Percentiles rank a stretch among this genome's conserved stretches.
Evolutionary conservation across 768 basidiomycete species (phyloP).

Genomic region (Rubroboletus pulcherrimus): DNA sequence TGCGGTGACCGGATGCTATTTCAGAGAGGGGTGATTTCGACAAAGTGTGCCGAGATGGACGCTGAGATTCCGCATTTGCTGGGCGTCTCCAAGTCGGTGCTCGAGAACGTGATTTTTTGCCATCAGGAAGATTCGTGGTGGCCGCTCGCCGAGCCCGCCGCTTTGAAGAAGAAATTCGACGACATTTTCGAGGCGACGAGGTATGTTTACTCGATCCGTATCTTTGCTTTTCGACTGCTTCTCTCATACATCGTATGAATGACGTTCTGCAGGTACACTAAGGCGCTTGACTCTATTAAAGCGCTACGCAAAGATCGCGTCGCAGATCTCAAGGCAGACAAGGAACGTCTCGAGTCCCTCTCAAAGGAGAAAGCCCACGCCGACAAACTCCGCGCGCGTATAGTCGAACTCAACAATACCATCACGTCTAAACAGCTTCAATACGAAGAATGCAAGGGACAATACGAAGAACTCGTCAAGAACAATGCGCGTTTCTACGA

Average conservation of each 20-base stretch:
- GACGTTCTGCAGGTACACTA: conserved; percentile 71
- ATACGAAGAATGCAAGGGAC: conserved; percentile 64
- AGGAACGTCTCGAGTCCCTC: conserved; percentile 76
- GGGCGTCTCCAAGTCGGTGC: conserved; percentile 96
- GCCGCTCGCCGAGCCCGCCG: conserved; percentile 89
- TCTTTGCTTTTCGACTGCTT: background rate
- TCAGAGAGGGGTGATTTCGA: conserved; percentile 87
- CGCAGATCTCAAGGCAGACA: conserved; percentile 89
- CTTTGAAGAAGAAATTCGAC: conserved; percentile 98
- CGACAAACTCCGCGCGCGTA: conserved; percentile 71
- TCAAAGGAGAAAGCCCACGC: conserved; percentile 81
- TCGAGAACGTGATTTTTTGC: conserved; percentile 99
- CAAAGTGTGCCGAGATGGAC: conserved; percentile 97
- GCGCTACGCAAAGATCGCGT: conserved; percentile 83
- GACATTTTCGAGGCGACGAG: conserved; percentile 99
- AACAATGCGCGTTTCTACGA: conserved; percentile 82
- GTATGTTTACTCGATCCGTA: conserved; percentile 36
- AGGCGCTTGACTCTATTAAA: conserved; percentile 93
- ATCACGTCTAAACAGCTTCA: conserved; percentile 72
- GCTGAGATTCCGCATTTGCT: conserved; percentile 87
- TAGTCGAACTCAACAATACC: conserved; percentile 53
- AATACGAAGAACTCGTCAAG: conserved; percentile 60
- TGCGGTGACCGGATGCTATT: background rate
- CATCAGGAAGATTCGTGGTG: conserved; percentile 99
- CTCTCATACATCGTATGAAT: background rate